Evolutionary conservation across 1,139 yeast species (phyloP).

Genomic region (Saccharomyces hybrid): DNA sequence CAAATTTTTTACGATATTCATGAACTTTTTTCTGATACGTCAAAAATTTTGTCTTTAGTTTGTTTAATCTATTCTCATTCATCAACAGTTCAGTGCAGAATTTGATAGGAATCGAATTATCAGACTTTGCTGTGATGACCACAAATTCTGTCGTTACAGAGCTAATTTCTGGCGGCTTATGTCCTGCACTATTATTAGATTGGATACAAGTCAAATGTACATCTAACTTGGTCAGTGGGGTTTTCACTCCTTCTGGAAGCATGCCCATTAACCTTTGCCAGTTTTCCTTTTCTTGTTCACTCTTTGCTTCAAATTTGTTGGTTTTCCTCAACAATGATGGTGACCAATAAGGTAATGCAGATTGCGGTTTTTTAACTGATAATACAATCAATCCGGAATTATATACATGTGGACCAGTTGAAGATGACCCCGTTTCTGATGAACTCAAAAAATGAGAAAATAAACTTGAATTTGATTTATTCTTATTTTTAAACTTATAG

Average conservation of each 20-base stretch:
- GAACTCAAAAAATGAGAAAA: slow-evolving; percentile 21
- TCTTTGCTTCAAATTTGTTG: slow-evolving; percentile 24
- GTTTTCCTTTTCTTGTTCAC: slow-evolving; percentile 25
- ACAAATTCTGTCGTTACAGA: slow-evolving; percentile 21
- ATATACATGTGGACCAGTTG: slow-evolving; percentile 6
- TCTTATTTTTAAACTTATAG: slow-evolving; percentile 16
- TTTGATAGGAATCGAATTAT: slow-evolving; percentile 30
- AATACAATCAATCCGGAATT: slow-evolving; percentile 23
- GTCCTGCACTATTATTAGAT: slow-evolving; percentile 21
- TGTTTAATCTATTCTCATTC: slow-evolving; percentile 13
- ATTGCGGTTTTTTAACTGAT: slow-evolving; percentile 17
- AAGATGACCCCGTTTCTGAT: background rate
- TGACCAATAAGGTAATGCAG: slow-evolving; percentile 33
- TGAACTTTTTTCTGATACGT: slow-evolving; percentile 10
- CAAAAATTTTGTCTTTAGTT: slow-evolving; percentile 11
- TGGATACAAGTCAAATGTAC: slow-evolving; percentile 27
- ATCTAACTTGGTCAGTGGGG: slow-evolving; percentile 21
- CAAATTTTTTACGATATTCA: slow-evolving; percentile 13
- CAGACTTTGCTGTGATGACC: slow-evolving; percentile 27
- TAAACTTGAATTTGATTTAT: slow-evolving; percentile 11
- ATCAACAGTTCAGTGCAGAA: slow-evolving; percentile 24
- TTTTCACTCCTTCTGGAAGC: slow-evolving; percentile 24
- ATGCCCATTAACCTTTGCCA: slow-evolving; percentile 22
- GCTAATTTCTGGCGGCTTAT: slow-evolving; percentile 24
- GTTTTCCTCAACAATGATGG: slow-evolving; percentile 31